Evolutionary conservation across 2,329 filamentous ascomycete species (phyloP).

Genomic region (Hypoxylon sp.): DNA sequence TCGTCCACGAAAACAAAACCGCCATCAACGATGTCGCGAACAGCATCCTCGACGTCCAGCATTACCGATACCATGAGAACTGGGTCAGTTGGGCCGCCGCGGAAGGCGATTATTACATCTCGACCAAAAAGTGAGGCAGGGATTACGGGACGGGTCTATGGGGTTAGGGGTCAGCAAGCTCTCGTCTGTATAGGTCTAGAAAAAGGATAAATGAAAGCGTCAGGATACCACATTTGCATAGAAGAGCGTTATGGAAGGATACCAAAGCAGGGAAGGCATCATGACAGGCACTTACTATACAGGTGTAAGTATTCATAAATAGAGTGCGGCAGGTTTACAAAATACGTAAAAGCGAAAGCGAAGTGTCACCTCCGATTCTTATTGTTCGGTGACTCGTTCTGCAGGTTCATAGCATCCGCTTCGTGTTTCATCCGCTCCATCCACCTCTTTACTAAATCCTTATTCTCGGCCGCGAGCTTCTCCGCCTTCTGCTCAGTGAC

Average conservation of each 20-base stretch:
- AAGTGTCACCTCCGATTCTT: conserved; percentile 48
- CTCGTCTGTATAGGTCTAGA: conserved; percentile 31
- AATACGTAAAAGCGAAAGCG: conserved; percentile 15
- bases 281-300: conserved; percentile 49
- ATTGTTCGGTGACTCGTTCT: conserved; percentile 64
- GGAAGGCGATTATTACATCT: conserved; percentile 89
- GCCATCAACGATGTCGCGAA: conserved; percentile 81
- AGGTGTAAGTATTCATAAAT: conserved; percentile 46
- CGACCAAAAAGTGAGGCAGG: conserved; percentile 75
- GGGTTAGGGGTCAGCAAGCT: conserved; percentile 34
- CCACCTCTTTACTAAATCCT: conserved; percentile 91
- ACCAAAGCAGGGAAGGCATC: conserved; percentile 36
- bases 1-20: conserved; percentile 85
- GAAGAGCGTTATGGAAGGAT: conserved; percentile 40
- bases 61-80: conserved; percentile 71
- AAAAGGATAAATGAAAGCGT: conserved; percentile 32
- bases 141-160: conserved; percentile 12
- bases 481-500: conserved; percentile 83
- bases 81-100: conserved; percentile 95
- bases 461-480: conserved; percentile 84
- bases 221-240: conserved; percentile 47
- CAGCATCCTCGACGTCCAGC: conserved; percentile 84
- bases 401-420: conserved; percentile 86
- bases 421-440: conserved; percentile 90
- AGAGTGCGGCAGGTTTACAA: conserved; percentile 44